Evolutionary conservation across 139 green algal genomes (phyloP).

Genomic region (Chlamydomonas applanata): DNA sequence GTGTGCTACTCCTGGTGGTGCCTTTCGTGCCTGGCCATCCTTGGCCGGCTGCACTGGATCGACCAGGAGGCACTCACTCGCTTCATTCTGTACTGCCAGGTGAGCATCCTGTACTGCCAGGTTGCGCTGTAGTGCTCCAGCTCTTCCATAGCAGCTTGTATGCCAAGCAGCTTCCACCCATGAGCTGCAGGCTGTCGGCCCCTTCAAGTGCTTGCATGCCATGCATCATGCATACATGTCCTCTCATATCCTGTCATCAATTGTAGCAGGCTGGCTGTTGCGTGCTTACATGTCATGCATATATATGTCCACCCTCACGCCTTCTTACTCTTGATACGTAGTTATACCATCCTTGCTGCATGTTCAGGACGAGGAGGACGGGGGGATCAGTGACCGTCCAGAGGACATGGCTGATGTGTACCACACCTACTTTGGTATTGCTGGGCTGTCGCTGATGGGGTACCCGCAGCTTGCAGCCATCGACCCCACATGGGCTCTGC

Average conservation of each 20-base stretch:
- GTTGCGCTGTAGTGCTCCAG: no score
- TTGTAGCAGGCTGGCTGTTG: no score
- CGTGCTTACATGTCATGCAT: no score
- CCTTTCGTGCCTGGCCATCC: conserved; percentile 86
- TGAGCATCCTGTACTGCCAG: neutral
- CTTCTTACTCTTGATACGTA: no score
- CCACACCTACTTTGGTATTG: conserved; percentile 99
- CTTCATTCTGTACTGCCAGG: conserved; percentile 92
- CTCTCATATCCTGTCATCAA: no score
- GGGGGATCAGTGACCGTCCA: conserved; percentile 94
- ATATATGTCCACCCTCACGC: no score
- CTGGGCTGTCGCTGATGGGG: conserved; percentile 85
- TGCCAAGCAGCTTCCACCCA: no score
- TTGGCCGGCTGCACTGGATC: conserved; percentile 92
- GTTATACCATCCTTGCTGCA: neutral
- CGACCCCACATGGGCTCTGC: conserved; percentile 88
- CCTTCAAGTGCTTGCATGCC: no score
- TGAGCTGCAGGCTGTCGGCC: no score
- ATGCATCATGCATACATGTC: no score
- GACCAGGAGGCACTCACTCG: conserved; percentile 67
- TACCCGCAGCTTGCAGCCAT: conserved; percentile 67
- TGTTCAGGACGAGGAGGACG: conserved; percentile 85
- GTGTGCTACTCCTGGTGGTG: conserved; percentile 99
- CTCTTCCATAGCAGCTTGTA: no score
- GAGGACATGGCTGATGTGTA: conserved; percentile 97